Percentiles rank a stretch among this genome's conserved stretches.
Evolutionary conservation across 768 basidiomycete genomes (phyloP).

Genomic region (Mrakia hoshinonis): DNA sequence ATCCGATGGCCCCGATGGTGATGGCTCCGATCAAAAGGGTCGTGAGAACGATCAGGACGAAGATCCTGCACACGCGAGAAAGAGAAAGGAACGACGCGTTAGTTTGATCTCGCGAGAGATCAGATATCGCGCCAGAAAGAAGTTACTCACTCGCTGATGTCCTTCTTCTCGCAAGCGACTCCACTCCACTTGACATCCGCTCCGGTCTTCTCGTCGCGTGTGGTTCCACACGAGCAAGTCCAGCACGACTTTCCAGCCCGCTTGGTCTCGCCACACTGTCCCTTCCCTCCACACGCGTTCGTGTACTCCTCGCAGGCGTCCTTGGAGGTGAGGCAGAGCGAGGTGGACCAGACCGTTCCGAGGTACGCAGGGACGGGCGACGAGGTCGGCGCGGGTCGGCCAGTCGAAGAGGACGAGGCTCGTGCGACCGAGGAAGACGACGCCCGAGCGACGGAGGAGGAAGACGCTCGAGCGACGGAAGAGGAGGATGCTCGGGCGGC

Average conservation of each 20-base stretch:
- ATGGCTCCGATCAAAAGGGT: slow-evolving; percentile 57
- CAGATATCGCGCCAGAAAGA: background rate
- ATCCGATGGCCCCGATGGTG: slow-evolving; percentile 56
- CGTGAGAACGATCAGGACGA: slow-evolving; percentile 65
- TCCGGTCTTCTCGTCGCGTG: slow-evolving; percentile 51
- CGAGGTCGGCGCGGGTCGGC: no score
- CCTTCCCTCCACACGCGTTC: slow-evolving; percentile 59
- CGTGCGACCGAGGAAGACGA: no score
- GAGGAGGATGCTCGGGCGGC: background rate
- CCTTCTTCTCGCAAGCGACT: slow-evolving; percentile 63
- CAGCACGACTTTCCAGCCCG: slow-evolving; percentile 54
- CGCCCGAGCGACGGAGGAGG: background rate
- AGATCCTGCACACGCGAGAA: slow-evolving; percentile 49
- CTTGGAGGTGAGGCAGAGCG: slow-evolving; percentile 54
- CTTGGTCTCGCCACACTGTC: slow-evolving; percentile 54
- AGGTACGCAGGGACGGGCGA: slow-evolving; percentile 42
- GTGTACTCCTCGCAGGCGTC: slow-evolving; percentile 58
- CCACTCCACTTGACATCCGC: slow-evolving; percentile 64
- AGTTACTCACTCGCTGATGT: slow-evolving; percentile 63
- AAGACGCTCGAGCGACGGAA: slow-evolving; percentile 11
- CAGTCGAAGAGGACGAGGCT: slow-evolving; percentile 37
- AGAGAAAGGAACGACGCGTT: slow-evolving; percentile 13
- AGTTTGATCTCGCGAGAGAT: no score
- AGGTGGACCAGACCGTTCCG: slow-evolving; percentile 48
- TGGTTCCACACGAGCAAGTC: slow-evolving; percentile 48